Conservation (phyloP, 179 eudicot species). For the Heliamphora pulchella region DNA sequence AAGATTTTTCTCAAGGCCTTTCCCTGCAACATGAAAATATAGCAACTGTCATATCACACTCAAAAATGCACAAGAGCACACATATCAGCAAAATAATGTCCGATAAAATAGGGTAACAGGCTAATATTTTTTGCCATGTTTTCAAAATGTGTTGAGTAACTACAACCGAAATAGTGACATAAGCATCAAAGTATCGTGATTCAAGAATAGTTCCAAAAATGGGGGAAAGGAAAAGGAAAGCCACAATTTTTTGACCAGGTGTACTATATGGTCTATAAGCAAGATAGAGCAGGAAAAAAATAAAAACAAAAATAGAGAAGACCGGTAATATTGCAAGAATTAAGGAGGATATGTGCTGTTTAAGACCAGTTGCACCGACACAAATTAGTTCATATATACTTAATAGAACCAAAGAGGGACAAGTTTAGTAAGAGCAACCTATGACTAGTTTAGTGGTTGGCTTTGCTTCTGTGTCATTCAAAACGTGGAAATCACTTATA, state of each 20-base stretch:
- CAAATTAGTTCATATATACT: neutral
- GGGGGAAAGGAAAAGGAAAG: neutral
- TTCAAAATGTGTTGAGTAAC: neutral
- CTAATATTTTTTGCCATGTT: neutral
- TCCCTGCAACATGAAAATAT: conserved; percentile 34
- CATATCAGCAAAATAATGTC: neutral
- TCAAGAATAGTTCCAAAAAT: neutral
- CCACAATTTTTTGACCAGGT: no score
- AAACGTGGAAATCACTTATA: no score
- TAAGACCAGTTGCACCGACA: neutral
- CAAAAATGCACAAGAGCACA: neutral
- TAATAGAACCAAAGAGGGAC: neutral
- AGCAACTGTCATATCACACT: neutral
- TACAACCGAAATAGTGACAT: neutral
- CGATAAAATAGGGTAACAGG: neutral
- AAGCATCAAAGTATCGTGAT: neutral
- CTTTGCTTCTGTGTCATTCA: no score
- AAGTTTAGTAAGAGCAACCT: neutral
- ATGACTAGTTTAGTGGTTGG: neutral
- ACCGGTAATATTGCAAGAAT: neutral
- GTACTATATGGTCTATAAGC: neutral
- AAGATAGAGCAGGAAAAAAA: neutral
- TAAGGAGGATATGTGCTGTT: neutral
- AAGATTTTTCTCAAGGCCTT: conserved; percentile 37
- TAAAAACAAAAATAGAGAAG: neutral